A percentile compares a stretch with the other conserved stretches of the same genome.
phyloP scores from a whole-genome alignment of 768 basidiomycete species.

The Suillus alpinus region DNA sequence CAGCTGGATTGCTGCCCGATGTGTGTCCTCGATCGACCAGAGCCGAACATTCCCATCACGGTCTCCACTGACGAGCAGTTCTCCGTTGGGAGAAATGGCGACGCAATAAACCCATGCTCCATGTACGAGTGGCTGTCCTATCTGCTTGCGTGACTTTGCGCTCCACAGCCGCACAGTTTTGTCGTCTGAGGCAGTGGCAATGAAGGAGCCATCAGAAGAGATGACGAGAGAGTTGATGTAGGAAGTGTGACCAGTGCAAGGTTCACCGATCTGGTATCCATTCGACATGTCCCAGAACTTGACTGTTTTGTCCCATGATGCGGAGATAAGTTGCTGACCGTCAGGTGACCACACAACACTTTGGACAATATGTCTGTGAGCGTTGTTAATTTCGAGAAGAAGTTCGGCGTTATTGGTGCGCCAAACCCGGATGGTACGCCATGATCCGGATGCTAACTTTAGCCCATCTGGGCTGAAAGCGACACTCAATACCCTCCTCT shows the following conservation, averaged over 20 bases:
- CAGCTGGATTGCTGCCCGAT: neutral
- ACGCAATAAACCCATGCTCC: no score
- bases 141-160: no score
- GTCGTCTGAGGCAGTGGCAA: no score
- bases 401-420: neutral
- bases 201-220: no score
- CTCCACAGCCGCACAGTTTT: no score
- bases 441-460: neutral
- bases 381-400: neutral
- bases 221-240: no score
- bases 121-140: no score
- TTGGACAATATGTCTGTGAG: neutral
- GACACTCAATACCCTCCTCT: neutral
- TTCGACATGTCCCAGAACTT: neutral
- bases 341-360: neutral
- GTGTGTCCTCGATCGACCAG: neutral
- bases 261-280: no score
- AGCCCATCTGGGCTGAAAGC: neutral
- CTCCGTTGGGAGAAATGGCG: neutral
- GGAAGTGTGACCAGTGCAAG: no score
- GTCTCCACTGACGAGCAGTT: neutral
- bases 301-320: neutral
- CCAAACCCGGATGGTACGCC: neutral
- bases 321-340: neutral
- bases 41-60: neutral